These are phyloP conservation scores for Acorus gramineus DNA, from an alignment of 106 monocot genomes.

Conservation along the genomic window DNA sequence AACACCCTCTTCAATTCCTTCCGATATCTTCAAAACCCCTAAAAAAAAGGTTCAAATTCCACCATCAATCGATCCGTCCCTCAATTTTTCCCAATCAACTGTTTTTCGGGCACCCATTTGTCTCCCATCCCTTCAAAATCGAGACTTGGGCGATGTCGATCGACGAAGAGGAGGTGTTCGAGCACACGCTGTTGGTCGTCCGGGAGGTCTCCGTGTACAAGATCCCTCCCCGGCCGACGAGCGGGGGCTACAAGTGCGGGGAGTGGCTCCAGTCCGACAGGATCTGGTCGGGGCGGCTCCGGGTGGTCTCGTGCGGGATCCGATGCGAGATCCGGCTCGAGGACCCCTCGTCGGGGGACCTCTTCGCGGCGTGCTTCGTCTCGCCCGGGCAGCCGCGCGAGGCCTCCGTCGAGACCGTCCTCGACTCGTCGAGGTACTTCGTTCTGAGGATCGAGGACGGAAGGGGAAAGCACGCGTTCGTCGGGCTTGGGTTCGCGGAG, in stretches of 20 bases:
- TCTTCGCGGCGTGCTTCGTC: constrained; percentile 89
- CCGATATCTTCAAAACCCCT: no score
- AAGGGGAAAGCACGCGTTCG: constrained; percentile 77
- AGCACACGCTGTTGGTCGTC: constrained; percentile 95
- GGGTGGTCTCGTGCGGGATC: constrained; percentile 75
- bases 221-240: constrained; percentile 84
- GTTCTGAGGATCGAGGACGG: constrained; percentile 94
- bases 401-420: constrained; percentile 69
- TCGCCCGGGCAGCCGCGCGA: constrained; percentile 56
- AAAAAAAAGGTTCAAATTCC: no score
- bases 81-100: no score
- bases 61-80: no score
- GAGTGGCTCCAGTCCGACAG: constrained; percentile 96
- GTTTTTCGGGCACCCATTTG: no score
- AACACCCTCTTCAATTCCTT: no score
- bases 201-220: constrained; percentile 95
- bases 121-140: no score
- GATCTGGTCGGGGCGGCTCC: constrained; percentile 98
- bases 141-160: no score
- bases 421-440: constrained; percentile 91
- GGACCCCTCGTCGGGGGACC: constrained; percentile 83
- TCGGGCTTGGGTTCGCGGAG: constrained; percentile 79
- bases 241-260: constrained; percentile 92
- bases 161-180: constrained; percentile 60
- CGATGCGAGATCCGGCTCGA: constrained; percentile 96